Base-by-base conservation (phyloP, 345 rosid species). In the Corchorus capsularis region DNA sequence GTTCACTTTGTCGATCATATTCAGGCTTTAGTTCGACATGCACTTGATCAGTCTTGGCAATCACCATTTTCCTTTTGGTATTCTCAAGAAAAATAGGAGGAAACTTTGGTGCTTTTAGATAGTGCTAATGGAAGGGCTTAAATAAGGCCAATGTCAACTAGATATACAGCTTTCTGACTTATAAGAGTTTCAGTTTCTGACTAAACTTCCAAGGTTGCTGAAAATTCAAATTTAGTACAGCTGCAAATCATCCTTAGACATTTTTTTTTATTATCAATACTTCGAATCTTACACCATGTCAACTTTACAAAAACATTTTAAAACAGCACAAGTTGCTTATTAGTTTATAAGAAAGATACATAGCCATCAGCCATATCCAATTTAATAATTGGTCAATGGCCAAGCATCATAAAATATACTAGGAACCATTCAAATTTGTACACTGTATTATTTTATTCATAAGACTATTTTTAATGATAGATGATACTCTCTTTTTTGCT, bases 1-100 rank as follows among this genome's bases (percentile, higher is more conserved):
- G 22, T 10, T 76, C 49, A 37, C 69, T 75, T 65, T 27, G 37
- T 63, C 79, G 68, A 37, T 75, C 79, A 6, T 70, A 75, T 17
- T 37, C 52, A 4, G 56, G 46, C 13, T 34, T 63, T 27, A 27
- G 0, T 4, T 9, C 1, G 27, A 8, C 59, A 45, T 11, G 45
- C 37, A 49, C 72, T 50, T 69, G 19, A 27, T 52, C 59, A 9
- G 59, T 50, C 15, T 9, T 63, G 12, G 52, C 35, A 34, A 46
- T 19, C 60, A 45, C 39, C 62, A 74, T 35, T 15, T 73, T 62
- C 13, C 22, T 50, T 7, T 43, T 1, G 27, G 27, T 27, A 27
- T 19, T 8, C 27, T 41, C 43, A 16, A 64, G 50, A n/a, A 12
- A n/a, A 41, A 43, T 65, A 27, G 27, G 27, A 27, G 27, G 27